Conservation (phyloP, 2,329 filamentous ascomycete species). For the Knufia petricola region DNA sequence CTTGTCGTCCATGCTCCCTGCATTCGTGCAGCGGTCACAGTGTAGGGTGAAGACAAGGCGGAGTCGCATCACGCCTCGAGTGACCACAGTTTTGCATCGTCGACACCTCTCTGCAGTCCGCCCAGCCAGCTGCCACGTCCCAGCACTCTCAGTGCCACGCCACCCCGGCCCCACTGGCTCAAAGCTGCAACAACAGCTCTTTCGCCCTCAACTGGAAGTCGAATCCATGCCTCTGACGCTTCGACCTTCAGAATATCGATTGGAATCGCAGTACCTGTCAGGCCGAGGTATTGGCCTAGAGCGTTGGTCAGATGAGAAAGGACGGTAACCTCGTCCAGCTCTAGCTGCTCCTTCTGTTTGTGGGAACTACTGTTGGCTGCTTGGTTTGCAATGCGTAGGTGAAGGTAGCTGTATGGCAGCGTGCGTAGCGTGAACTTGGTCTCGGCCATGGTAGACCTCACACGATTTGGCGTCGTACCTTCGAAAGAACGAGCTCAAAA, state of each 20-base stretch:
- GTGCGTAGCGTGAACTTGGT: slow-evolving; percentile 22
- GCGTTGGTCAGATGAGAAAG: slow-evolving; percentile 37
- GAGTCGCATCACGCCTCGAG: slow-evolving; percentile 7
- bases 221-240: slow-evolving; percentile 31
- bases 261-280: slow-evolving; percentile 37
- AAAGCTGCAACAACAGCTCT: slow-evolving; percentile 34
- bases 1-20: no score
- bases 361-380: not conserved
- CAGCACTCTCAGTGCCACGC: slow-evolving; percentile 19
- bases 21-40: no score
- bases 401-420: slow-evolving; percentile 25
- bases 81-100: slow-evolving; percentile 14
- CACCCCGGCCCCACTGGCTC: slow-evolving; percentile 33
- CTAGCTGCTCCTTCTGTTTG: not conserved
- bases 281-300: slow-evolving; percentile 38
- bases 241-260: slow-evolving; percentile 38
- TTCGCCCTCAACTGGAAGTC: slow-evolving; percentile 37
- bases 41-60: no score
- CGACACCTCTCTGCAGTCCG: slow-evolving; percentile 12
- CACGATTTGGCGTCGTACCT: no score
- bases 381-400: slow-evolving; percentile 19
- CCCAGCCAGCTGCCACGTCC: slow-evolving; percentile 20
- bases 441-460: not conserved
- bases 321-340: slow-evolving; percentile 37
- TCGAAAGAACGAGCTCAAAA: not conserved